Base-by-base conservation (phyloP, 768 basidiomycete genomes). In the Phanerochaete carnosa region DNA sequence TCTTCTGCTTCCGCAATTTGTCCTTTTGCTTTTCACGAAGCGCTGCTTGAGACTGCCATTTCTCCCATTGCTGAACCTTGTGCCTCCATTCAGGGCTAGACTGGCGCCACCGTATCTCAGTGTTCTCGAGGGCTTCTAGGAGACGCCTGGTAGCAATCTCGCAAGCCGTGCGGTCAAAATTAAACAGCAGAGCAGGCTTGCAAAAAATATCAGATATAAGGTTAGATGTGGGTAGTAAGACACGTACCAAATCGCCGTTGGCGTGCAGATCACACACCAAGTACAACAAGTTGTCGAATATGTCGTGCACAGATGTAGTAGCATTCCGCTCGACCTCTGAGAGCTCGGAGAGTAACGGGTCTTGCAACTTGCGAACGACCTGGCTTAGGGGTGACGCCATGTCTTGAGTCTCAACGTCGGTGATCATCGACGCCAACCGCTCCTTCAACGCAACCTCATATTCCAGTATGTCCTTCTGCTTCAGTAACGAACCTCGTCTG, bases 101-200 rank as follows among this genome's bases (percentile, higher is more conserved):
- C 3, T 64, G 58, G 0, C 81, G 77, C 86, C 87, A 90, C 29
- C 70, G 46, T 23, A 61, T 45, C 69, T 90, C 88, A 5, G 80
- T 76, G 0, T 28, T 47, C 57, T 75, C 63, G 15, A 89, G 75
- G 0, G 60, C 66, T 1, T 58, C 16, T 1, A 75, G 22, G 25
- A 90, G 69, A 13, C 61, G 59, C 23, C 66, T 37, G 0, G 78
- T 83, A 74, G 87, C 78, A n/a, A 70, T 63, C 66, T 88, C 86
- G 68, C 87, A 89, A 22, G 76, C 74, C 1, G 73, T 69, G 22
- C 88, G 80, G 63, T 88, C 85, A 65, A 90, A 88, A 56, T 76
- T 80, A 74, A 90, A 90, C 23, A 90, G 70, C 13, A 90, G 80
- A 0, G 86, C 88, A 3, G 87, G 87, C 86, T 87, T 56, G n/a